Evolutionary conservation across 2,329 filamentous ascomycete genomes (phyloP).

Genomic region (Ceratocystis cubensis): DNA sequence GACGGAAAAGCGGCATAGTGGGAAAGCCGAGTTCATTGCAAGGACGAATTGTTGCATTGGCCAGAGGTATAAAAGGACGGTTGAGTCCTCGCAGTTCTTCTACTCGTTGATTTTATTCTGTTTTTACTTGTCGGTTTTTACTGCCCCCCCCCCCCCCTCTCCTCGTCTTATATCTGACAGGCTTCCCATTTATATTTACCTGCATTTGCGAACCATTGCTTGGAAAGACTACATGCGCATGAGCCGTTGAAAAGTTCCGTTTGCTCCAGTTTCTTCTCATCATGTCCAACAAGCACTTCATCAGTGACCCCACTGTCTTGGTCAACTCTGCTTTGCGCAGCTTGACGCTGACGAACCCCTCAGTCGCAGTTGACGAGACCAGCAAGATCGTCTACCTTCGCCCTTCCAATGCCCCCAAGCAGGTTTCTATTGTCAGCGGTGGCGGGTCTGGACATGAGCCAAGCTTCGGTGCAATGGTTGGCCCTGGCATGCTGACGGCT

Average conservation of each 20-base stretch:
- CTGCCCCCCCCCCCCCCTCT: neutral
- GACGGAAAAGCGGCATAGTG: neutral
- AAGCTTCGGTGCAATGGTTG: conserved; percentile 75
- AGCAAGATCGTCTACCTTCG: conserved; percentile 79
- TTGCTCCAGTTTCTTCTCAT: conserved; percentile 15
- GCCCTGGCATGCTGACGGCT: conserved; percentile 64
- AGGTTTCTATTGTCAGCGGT: conserved; percentile 75
- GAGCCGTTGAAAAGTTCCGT: neutral
- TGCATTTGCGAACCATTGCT: neutral
- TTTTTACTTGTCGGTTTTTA: neutral
- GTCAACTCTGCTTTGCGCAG: conserved; percentile 65
- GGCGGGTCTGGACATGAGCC: conserved; percentile 88
- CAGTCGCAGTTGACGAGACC: conserved; percentile 59
- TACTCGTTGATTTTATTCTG: neutral
- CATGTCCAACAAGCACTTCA: conserved; percentile 67
- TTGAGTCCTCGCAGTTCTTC: neutral
- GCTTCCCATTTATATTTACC: neutral
- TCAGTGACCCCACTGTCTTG: conserved; percentile 68
- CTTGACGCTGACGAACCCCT: conserved; percentile 73
- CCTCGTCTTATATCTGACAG: neutral
- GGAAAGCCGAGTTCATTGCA: neutral
- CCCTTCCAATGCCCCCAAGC: conserved; percentile 37
- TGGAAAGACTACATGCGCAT: neutral
- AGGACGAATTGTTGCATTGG: neutral
- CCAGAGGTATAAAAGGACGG: neutral